Conservation (phyloP, 208 protist genomes). For the Herpetomonas samuelpessoai region DNA sequence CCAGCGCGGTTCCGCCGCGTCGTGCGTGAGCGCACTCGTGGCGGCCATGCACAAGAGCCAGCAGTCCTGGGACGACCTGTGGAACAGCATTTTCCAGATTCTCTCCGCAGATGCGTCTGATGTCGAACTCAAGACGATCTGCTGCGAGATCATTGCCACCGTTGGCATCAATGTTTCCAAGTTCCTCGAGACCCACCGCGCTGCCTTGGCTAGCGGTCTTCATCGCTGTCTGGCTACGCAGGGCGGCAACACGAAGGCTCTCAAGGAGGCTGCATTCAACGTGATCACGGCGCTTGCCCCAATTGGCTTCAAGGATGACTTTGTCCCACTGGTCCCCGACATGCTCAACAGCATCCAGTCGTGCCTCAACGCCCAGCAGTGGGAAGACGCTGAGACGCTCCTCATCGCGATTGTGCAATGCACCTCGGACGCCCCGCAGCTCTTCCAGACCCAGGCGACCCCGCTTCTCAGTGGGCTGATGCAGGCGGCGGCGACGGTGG, state of each 20-base stretch:
- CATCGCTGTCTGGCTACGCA: constrained; percentile 41
- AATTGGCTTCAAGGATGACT: constrained; percentile 29
- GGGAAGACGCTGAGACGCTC: constrained; percentile 55
- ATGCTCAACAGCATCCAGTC: constrained; percentile 68
- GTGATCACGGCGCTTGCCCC: constrained; percentile 48
- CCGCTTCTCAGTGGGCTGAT: constrained; percentile 67
- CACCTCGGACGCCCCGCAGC: constrained; percentile 31
- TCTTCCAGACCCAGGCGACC: constrained; percentile 57
- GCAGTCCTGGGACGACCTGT: constrained; percentile 74
- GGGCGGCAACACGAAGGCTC: constrained; percentile 21
- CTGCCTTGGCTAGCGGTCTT: constrained; percentile 41
- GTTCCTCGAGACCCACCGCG: constrained; percentile 50
- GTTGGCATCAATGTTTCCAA: constrained; percentile 39
- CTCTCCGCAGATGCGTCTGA: constrained; percentile 40
- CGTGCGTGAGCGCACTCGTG: constrained; percentile 72
- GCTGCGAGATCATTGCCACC: constrained; percentile 74
- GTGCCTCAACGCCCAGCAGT: constrained; percentile 59
- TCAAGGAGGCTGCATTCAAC: constrained; percentile 61
- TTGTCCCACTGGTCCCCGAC: constrained; percentile 47
- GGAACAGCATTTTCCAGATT: constrained; percentile 68
- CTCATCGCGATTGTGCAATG: constrained; percentile 55
- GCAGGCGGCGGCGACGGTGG: constrained; percentile 57
- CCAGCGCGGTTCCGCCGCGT: constrained; percentile 57
- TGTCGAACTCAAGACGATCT: constrained; percentile 55
- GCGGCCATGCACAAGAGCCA: constrained; percentile 55